These are phyloP conservation scores for Whalleya microplaca DNA, from an alignment of 2,329 filamentous ascomycete species.

Conservation along the genomic window DNA sequence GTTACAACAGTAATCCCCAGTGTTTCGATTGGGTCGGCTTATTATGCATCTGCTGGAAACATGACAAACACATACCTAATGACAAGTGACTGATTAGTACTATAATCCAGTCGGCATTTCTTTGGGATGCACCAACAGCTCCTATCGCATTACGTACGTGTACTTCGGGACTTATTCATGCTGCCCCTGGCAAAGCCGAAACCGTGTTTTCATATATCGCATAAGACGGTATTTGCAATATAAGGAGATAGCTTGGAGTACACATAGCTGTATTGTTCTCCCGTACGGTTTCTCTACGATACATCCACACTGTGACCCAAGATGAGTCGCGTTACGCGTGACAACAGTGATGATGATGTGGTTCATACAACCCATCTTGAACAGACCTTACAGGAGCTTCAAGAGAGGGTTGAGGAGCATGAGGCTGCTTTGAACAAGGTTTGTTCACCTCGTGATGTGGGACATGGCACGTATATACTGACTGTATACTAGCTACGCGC, in stretches of 20 bases:
- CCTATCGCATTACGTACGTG: too few species aligned
- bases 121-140: background rate
- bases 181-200: too few species aligned
- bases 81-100: background rate
- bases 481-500: constrained; percentile 25
- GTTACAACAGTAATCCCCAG: background rate
- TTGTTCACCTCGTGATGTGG: constrained; percentile 2
- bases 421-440: constrained; percentile 55
- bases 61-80: background rate
- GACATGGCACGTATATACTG: constrained; percentile 7
- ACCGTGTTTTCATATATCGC: too few species aligned
- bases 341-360: constrained; percentile 39
- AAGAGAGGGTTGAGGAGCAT: constrained; percentile 59
- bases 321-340: constrained; percentile 36
- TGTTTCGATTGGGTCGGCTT: background rate
- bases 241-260: background rate
- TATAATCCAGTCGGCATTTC: background rate
- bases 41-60: background rate
- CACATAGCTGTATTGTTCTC: background rate
- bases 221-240: background rate
- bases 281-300: background rate
- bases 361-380: constrained; percentile 61
- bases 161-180: too few species aligned
- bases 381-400: constrained; percentile 69
- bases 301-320: constrained; percentile 14